Base-by-base conservation (phyloP, 352 stramenopile species). In the Globisporangium uncinulatum region DNA sequence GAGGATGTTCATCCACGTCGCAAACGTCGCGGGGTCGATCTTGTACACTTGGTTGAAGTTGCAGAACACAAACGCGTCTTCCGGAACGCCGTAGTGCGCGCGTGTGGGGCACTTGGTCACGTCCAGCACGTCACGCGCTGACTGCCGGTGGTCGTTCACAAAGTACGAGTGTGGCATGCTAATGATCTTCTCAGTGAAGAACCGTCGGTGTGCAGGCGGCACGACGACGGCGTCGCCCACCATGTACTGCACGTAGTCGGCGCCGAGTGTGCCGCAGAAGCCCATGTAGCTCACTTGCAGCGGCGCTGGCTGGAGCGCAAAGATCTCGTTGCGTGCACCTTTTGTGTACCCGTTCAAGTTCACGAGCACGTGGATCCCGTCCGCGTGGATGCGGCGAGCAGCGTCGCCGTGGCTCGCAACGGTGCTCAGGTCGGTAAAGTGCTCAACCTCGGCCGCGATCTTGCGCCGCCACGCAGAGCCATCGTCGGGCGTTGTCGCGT, bases 21-120 rank as follows among this genome's bases (percentile, higher is more conserved):
- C 74, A 66, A 98, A 98, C 31, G 87, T 93, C 11, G 69, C 59
- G 7, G 93, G 94, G 48, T 97, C 91, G 31, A 98, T 96, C 74
- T 98, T 98, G 87, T 97, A 97, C 13, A 97, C 67, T 60, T 97
- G 86, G 52, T 97, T 97, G 59, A 98, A 98, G 62, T 96, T 97
- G 62, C 89, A 96, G 63, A 97, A 98, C 31, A 98, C 92, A 66
- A 98, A 97, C 54, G 75, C 78, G 70, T 97, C 88, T 32, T 98
- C 90, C 0, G 88, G 82, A 0, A 98, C 77, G 36, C 89, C 92
- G 51, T 98, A 97, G 54, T 92, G 71, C 6, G 67, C 64, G 53
- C 92, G 83, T 39, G 80, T 90, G 2, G 85, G 86, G 19, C 83
- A 91, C 50, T 81, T 89, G 9, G 76, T 65, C 19, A 73, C 67